These are phyloP conservation scores for Rhizodiscina lignyota DNA, from an alignment of 495 filamentous ascomycete species.

Conservation along the genomic window DNA sequence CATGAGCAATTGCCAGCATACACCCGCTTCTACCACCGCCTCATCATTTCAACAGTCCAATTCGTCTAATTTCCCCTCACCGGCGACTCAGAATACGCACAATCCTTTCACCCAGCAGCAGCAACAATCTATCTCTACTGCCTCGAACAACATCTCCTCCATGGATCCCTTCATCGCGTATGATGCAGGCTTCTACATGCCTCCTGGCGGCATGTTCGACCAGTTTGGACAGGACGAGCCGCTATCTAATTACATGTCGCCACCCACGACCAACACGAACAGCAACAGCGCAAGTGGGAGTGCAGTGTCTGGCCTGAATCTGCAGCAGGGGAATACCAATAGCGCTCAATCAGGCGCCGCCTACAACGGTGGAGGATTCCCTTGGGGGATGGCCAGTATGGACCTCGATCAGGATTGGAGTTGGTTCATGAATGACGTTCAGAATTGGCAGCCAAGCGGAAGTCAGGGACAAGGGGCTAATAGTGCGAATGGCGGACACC, in stretches of 20 bases:
- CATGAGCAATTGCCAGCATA: too few species aligned
- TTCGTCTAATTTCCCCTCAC: conserved; percentile 3
- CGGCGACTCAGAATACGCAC: conserved; percentile 3
- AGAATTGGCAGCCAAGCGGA: too few species aligned
- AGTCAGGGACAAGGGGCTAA: too few species aligned
- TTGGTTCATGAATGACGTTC: too few species aligned
- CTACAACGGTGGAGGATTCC: conserved; percentile 5
- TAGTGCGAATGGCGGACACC: too few species aligned
- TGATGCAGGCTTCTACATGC: conserved; percentile 17
- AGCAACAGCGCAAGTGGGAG: too few species aligned
- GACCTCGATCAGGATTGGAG: conserved; percentile 22
- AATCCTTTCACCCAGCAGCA: conserved; percentile 4
- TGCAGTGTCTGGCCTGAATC: too few species aligned
- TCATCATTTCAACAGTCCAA: background rate
- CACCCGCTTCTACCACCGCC: background rate
- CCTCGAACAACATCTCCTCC: conserved; percentile 3
- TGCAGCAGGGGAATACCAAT: too few species aligned
- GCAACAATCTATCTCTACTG: conserved; percentile 1
- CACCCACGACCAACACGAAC: conserved; percentile 10
- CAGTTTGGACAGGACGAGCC: conserved; percentile 2
- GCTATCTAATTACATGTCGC: conserved; percentile 8
- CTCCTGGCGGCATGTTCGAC: conserved; percentile 1
- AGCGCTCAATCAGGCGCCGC: too few species aligned
- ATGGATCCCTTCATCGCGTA: conserved; percentile 13
- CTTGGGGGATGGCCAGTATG: conserved; percentile 14